These are phyloP conservation scores for Lactarius trivialis DNA, from an alignment of 768 basidiomycete genomes.

Conservation along the genomic window DNA sequence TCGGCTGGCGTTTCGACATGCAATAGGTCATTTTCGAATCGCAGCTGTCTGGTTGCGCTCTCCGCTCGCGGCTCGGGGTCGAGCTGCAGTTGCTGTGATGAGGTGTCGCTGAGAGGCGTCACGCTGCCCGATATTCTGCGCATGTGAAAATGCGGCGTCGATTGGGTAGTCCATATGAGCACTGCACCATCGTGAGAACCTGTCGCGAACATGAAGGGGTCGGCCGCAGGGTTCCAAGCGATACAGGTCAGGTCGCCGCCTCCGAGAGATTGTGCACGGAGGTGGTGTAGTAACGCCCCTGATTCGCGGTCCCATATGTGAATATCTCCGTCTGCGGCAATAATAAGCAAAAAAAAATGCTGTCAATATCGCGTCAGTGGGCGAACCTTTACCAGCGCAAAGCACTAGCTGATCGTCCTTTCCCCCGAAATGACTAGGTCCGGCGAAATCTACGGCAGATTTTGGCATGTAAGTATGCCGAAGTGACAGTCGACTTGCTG, in stretches of 20 bases:
- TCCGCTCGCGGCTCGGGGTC: slow-evolving; percentile 14
- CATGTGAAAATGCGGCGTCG: slow-evolving; percentile 7
- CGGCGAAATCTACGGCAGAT: slow-evolving; percentile 62
- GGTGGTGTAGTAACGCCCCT: slow-evolving; percentile 61
- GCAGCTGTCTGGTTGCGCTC: slow-evolving; percentile 8
- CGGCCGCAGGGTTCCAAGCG: slow-evolving; percentile 68
- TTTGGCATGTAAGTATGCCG: slow-evolving; percentile 75
- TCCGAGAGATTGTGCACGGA: slow-evolving; percentile 54
- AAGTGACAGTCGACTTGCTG: slow-evolving; percentile 28
- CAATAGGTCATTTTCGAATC: not conserved
- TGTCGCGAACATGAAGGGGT: slow-evolving; percentile 65
- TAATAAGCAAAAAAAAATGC: slow-evolving; percentile 4
- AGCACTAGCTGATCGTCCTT: slow-evolving; percentile 72
- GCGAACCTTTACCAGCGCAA: slow-evolving; percentile 66
- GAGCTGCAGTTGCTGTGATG: slow-evolving; percentile 14
- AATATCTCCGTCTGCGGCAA: slow-evolving; percentile 62
- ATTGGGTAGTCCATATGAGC: slow-evolving; percentile 58
- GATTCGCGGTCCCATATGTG: slow-evolving; percentile 85
- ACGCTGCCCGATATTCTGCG: slow-evolving; percentile 15
- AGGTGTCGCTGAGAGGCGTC: slow-evolving; percentile 15
- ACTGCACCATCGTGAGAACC: slow-evolving; percentile 74
- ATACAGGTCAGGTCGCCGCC: slow-evolving; percentile 71
- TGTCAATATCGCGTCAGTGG: not conserved
- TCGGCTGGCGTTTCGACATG: slow-evolving; percentile 5
- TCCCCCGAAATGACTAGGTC: slow-evolving; percentile 78